Base-by-base conservation (phyloP, 108 stramenopile genomes). In the Craspedostauros australis region DNA sequence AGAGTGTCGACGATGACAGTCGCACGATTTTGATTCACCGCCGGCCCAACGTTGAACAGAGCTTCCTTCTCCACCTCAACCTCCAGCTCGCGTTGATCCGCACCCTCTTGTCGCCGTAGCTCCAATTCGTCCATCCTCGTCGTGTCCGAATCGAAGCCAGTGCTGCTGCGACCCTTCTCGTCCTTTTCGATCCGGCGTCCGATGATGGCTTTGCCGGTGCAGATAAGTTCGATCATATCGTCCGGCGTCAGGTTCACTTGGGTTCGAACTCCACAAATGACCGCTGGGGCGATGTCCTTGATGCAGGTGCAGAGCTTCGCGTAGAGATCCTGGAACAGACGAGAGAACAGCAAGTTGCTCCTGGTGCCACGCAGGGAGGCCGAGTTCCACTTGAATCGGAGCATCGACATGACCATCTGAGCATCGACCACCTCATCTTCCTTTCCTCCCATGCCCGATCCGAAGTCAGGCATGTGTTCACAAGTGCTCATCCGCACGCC, bases 221-320 rank as follows among this genome's bases (percentile, higher is more conserved):
- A 77, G 26, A 93, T 72, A 7, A 93, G 64, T 45, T 93, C 91
- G 28, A 93, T 81, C 80, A 84, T 79, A 56, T 93, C 86, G 55
- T 93, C 86, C 6, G 91, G 91, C 11, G 91, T 93, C 7, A 93
- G 66, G 58, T 93, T 93, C 0, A 88, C 86, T 62, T 93, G 91
- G 1, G 91, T 93, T 18, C 86, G 67, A 20, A 88, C 54, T 4
- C 86, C 86, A 39, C 80, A 84, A 20, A 93, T 65, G 14, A 79
- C 69, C 12, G 81, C 80, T 18, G 86, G 84, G 7, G 66, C 74
- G 34, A 82, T 49, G 41, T 72, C 69, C 34, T 75, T 60, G 27
- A 86, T 45, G 33, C 64, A 54, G 20, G 66, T 65, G 52, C 84
- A 88, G 3, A 94, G 74, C 50, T 80, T 91, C 5, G 77, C 67